A percentile compares a stretch with the other conserved stretches of the same genome.
phyloP scores from a whole-genome alignment of 169 alveolate genomes.

The Eimeria tenella region DNA sequence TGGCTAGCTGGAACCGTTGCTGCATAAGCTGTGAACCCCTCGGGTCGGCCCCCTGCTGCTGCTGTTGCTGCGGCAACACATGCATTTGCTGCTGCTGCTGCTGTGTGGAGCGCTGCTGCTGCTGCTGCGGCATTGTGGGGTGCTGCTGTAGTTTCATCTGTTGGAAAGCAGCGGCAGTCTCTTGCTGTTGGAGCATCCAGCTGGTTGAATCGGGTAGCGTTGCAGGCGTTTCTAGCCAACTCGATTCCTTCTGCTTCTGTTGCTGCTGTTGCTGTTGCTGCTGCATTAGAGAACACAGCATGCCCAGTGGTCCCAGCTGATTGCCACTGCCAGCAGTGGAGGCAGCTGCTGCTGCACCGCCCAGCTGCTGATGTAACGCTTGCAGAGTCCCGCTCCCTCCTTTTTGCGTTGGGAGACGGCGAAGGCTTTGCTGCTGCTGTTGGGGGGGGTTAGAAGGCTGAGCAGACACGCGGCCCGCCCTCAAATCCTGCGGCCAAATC shows the following conservation, averaged over 20 bases:
- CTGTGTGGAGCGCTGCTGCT: conserved; percentile 20
- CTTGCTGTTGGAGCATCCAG: conserved; percentile 47
- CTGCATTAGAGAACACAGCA: conserved; percentile 21
- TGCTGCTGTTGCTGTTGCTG: conserved; percentile 32
- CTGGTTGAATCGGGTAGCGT: background rate
- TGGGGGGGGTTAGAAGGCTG: conserved; percentile 2
- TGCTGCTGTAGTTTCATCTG: background rate
- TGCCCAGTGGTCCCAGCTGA: conserved; percentile 30
- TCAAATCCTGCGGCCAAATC: conserved; percentile 2
- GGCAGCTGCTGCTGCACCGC: conserved; percentile 4
- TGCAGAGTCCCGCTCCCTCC: background rate
- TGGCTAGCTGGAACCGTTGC: conserved; percentile 53
- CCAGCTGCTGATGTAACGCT: conserved; percentile 27
- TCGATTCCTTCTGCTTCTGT: conserved; percentile 3
- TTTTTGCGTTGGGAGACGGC: background rate
- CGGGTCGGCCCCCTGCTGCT: background rate
- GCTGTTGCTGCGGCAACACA: background rate
- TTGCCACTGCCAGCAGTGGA: conserved; percentile 5
- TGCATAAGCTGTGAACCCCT: conserved; percentile 1
- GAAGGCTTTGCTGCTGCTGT: conserved; percentile 19
- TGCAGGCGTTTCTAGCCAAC: conserved; percentile 9
- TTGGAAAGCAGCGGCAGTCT: conserved; percentile 34
- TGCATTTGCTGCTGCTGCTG: conserved; percentile 17
- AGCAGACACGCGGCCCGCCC: conserved; percentile 19
- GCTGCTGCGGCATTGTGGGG: conserved; percentile 8